Conservation (phyloP, 2,329 filamentous ascomycete species). For the Stachybotrys chlorohalonatus region DNA sequence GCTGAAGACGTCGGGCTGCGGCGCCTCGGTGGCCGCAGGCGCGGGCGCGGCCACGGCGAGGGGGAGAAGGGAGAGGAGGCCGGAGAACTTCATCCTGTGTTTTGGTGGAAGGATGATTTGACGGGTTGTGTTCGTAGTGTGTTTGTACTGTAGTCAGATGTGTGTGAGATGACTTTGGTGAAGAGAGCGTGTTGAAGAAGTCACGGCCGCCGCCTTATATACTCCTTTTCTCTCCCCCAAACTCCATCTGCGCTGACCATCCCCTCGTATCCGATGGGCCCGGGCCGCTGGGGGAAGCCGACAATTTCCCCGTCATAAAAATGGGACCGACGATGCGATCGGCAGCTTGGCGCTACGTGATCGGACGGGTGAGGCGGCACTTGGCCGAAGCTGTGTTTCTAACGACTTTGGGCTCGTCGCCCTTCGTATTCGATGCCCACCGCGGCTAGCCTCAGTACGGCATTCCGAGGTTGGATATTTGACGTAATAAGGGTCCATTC, state of each 20-base stretch:
- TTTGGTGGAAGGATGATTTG: background rate
- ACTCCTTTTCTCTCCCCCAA: background rate
- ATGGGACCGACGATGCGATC: background rate
- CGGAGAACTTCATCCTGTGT: background rate
- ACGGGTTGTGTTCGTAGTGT: background rate
- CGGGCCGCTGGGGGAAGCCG: background rate
- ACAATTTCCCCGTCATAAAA: background rate
- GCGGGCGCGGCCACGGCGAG: background rate
- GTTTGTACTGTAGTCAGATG: too few species aligned
- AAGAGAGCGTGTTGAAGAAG: too few species aligned
- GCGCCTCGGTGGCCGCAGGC: conserved; percentile 5
- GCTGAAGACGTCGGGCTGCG: conserved; percentile 23
- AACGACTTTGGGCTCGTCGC: too few species aligned
- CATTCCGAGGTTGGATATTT: background rate
- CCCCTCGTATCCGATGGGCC: background rate
- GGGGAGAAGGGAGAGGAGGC: background rate
- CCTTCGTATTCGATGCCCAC: too few species aligned
- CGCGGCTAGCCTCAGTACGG: too few species aligned
- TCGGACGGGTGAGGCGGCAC: too few species aligned
- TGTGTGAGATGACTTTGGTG: background rate
- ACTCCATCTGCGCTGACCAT: background rate
- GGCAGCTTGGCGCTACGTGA: background rate
- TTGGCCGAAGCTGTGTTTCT: too few species aligned
- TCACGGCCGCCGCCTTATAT: background rate
- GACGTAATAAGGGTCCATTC: background rate